Evolutionary conservation across 352 stramenopile genomes (phyloP), one percentile per base, ranked within the genome.

Genomic region (Aphanomyces stellatus): DNA sequence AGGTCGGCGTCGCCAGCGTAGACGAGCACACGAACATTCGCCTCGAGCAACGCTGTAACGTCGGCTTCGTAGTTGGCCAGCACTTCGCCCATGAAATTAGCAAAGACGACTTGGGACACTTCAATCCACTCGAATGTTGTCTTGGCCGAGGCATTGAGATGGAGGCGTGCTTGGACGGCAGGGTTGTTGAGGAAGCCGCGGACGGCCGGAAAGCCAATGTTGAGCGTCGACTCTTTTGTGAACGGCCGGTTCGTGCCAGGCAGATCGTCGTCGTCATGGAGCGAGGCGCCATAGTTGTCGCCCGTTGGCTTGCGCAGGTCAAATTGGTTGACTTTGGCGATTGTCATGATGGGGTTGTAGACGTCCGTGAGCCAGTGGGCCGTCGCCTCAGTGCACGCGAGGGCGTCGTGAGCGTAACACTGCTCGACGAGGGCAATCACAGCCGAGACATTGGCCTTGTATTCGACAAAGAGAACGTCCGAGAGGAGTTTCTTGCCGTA

Each of bases 1-100:
- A 98, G 93, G 72, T 98, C 96, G 19, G 91, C 80, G 74, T 99
- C 96, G 57, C 96, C 96, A 13, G 90, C 88, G 78, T 99, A 99
- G 59, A 99, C 90, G 27, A 98, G 79, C 13, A 97, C 91, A 1
- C 80, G 79, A 10, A 88, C 55, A 11, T 46, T 46, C 37, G 71
- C 62, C 37, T 46, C 37, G n/a, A 46, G 37, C 2, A 46, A 11
- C 13, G 13, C 37, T 46, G 37, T 19, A 11, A 46, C 37, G n/a
- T n/a, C 13, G n/a, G 11, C n/a, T 46, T 46, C 37, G 37, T 46
- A 46, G 25, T 76, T 73, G 42, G 86, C 71, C 30, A 99, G 74
- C 51, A 99, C 71, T 42, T 96, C 88, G 0, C 78, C 78, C 15
- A 98, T 74, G 55, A 88, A 88, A 5, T 72, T 64, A 33, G 88